Evolutionary conservation across 257 asterid species (phyloP), one percentile per base, ranked within the genome.

Genomic region (Perilla frutescens): DNA sequence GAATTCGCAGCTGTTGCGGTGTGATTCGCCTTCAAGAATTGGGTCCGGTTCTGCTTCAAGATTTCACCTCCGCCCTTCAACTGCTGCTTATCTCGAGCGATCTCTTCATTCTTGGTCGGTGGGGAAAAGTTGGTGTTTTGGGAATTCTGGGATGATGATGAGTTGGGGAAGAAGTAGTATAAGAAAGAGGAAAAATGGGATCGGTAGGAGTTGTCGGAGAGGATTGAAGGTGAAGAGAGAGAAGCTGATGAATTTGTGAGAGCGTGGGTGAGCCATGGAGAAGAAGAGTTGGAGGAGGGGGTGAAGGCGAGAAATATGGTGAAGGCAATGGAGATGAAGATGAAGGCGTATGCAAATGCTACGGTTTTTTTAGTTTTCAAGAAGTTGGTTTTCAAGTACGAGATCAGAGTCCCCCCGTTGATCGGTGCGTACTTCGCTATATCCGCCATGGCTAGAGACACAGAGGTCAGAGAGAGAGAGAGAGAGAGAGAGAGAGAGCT

Each of bases 251-350:
- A 58, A 15, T 36, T 57, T 40, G 66, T 64, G 4, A 62, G 8
- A 9, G 82, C 76, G 76, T 85, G 77, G 1, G 90, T 59, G 54
- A 86, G 85, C 84, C 87, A 83, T 15, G 93, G 96, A 3, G 98
- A 80, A 8, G 96, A 77, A 63, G 96, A 71, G 79, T 80, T 86
- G 0, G 91, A 58, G n/a, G 90, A 79, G 12, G 97, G 98, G 40
- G 81, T 78, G 68, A 93, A 91, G 14, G 94, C 97, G 20, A 93
- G 66, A 50, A 91, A 86, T 71, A 86, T 87, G 39, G 97, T 84
- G 81, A 88, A 78, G 54, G 87, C 94, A 64, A 89, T 78, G 83
- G 91, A 87, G 50, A 79, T 40, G 62, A 91, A 88, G 47, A 91
- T 47, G 45, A 84, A 83, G 1, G 66, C 89, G 73, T 87, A 88